These are phyloP conservation scores for Stagonosporopsis chrysanthemi DNA, from an alignment of 2,329 filamentous ascomycete species.

Conservation along the genomic window DNA sequence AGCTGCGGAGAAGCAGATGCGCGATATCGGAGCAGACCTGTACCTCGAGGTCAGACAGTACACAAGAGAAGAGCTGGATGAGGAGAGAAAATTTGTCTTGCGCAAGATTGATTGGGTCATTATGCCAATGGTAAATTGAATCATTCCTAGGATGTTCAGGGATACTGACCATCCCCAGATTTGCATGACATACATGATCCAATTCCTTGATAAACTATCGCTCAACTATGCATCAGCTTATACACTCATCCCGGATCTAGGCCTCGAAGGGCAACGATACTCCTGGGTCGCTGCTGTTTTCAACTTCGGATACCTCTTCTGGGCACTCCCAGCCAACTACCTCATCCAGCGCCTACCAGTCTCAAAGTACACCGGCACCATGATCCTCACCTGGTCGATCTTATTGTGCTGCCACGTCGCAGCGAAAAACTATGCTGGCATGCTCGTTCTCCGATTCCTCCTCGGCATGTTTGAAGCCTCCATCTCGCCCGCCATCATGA, in stretches of 20 bases:
- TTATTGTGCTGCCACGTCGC: slow-evolving; percentile 54
- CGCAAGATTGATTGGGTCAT: slow-evolving; percentile 57
- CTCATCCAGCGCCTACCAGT: slow-evolving; percentile 49
- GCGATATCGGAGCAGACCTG: slow-evolving; percentile 56
- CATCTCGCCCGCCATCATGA: slow-evolving; percentile 48
- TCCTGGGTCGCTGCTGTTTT: slow-evolving; percentile 54
- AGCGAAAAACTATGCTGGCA: slow-evolving; percentile 48
- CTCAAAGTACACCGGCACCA: slow-evolving; percentile 47
- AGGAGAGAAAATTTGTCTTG: slow-evolving; percentile 52
- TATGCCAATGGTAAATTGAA: slow-evolving; percentile 53
- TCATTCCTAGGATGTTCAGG: neutral
- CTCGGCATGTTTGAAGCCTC: slow-evolving; percentile 50
- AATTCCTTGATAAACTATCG: slow-evolving; percentile 55
- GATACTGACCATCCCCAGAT: slow-evolving; percentile 32
- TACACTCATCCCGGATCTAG: slow-evolving; percentile 47
- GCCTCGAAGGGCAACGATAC: slow-evolving; percentile 49
- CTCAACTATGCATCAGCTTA: slow-evolving; percentile 54
- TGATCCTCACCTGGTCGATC: slow-evolving; percentile 55
- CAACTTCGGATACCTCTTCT: slow-evolving; percentile 56
- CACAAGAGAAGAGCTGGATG: slow-evolving; percentile 54
- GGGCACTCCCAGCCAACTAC: slow-evolving; percentile 51
- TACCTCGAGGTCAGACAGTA: slow-evolving; percentile 56
- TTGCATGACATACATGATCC: slow-evolving; percentile 55
- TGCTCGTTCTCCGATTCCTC: slow-evolving; percentile 44
- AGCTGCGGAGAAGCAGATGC: slow-evolving; percentile 46